Conservation (phyloP, 1,139 yeast genomes). For the Kodamaea arcana region DNA sequence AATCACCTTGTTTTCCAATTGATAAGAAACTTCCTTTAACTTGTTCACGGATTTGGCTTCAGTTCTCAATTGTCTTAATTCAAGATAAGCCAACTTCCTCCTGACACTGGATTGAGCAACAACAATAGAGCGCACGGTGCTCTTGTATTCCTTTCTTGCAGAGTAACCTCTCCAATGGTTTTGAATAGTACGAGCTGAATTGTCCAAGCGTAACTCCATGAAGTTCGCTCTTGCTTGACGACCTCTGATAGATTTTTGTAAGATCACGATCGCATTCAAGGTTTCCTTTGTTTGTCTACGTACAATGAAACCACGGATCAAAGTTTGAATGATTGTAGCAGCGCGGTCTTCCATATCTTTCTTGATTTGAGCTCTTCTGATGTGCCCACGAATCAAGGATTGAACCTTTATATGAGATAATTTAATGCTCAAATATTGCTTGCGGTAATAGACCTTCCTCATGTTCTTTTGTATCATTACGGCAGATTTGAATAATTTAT, state of each 20-base stretch:
- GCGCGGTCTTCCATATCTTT: conserved; percentile 58
- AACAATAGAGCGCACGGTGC: conserved; percentile 51
- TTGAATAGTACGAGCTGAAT: conserved; percentile 71
- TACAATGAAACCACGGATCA: conserved; percentile 60
- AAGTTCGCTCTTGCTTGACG: conserved; percentile 50
- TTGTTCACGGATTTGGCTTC: conserved; percentile 92
- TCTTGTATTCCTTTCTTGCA: conserved; percentile 45
- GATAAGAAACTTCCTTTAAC: conserved; percentile 85
- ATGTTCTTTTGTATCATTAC: conserved; percentile 82
- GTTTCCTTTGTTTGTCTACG: conserved; percentile 46
- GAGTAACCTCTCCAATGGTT: conserved; percentile 56
- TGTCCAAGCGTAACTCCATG: conserved; percentile 45
- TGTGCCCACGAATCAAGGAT: conserved; percentile 57
- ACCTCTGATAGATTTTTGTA: conserved; percentile 74
- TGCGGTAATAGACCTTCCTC: conserved; percentile 63
- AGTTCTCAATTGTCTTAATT: conserved; percentile 58
- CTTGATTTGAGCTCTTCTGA: conserved; percentile 56
- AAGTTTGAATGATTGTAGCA: conserved; percentile 70
- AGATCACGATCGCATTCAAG: conserved; percentile 46
- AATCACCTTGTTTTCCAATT: conserved; percentile 91
- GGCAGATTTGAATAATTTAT: conserved; percentile 73
- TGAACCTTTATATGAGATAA: conserved; percentile 58
- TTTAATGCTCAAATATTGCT: conserved; percentile 53
- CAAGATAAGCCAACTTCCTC: conserved; percentile 66
- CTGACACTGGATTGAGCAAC: conserved; percentile 76